Conservation (phyloP, 352 stramenopile species). For the Phytophthora hybrid region DNA sequence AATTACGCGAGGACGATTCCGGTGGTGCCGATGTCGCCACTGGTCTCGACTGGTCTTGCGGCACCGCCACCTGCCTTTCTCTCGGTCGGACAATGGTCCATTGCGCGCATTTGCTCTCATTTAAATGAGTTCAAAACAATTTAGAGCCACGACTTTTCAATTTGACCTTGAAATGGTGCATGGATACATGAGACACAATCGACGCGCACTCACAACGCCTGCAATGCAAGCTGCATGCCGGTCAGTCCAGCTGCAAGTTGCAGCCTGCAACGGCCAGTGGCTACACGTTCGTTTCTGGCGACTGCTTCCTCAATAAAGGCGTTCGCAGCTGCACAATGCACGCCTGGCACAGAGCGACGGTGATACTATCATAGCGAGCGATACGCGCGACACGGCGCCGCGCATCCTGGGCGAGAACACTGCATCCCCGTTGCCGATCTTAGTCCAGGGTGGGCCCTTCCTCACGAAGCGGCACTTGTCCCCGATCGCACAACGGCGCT, state of each 20-base stretch:
- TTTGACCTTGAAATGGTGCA: too few species aligned
- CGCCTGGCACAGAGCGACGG: not conserved
- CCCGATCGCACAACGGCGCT: constrained; percentile 6
- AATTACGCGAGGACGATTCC: not conserved
- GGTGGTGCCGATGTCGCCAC: not conserved
- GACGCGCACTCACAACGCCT: not conserved
- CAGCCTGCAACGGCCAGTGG: too few species aligned
- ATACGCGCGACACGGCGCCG: not conserved
- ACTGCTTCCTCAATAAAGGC: constrained; percentile 23
- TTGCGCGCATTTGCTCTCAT: too few species aligned
- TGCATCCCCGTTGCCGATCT: constrained; percentile 1
- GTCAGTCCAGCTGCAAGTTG: not conserved
- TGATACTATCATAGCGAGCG: too few species aligned
- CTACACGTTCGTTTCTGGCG: constrained; percentile 26
- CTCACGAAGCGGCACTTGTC: constrained; percentile 28
- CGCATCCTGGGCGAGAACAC: too few species aligned
- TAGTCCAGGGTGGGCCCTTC: constrained; percentile 11
- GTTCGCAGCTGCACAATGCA: constrained; percentile 10
- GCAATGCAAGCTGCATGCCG: too few species aligned
- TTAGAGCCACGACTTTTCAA: too few species aligned
- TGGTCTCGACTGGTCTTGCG: not conserved
- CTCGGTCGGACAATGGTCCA: not conserved
- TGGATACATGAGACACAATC: too few species aligned
- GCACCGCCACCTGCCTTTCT: not conserved
- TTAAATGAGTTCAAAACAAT: too few species aligned